Percentiles rank a stretch among this genome's conserved stretches.
Evolutionary conservation across 2,329 filamentous ascomycete genomes (phyloP).

Genomic region (Arthrobotrys conoides): DNA sequence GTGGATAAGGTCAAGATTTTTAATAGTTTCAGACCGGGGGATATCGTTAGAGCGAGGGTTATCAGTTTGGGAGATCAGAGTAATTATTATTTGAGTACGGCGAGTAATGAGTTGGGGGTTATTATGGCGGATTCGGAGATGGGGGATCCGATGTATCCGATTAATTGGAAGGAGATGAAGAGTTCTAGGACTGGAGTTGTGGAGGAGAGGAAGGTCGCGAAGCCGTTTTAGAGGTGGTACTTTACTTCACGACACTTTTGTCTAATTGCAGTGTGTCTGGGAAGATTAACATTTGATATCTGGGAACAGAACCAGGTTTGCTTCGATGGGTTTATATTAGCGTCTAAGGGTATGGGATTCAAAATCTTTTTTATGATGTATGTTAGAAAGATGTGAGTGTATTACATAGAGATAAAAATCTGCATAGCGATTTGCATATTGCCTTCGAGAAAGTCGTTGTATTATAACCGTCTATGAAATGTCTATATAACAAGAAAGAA

Average conservation of each 20-base stretch:
- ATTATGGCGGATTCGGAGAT: conserved; percentile 84
- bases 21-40: conserved; percentile 91
- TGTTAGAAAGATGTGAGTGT: background rate
- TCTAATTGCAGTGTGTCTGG: too few relatives aligned
- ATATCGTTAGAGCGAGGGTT: conserved; percentile 88
- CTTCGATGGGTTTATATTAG: background rate
- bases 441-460: conserved; percentile 25
- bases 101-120: conserved; percentile 90
- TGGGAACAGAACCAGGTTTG: too few relatives aligned
- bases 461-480: conserved; percentile 58
- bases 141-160: conserved; percentile 90
- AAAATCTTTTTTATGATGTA: background rate
- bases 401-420: background rate
- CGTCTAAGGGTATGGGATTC: conserved; percentile 4
- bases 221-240: conserved; percentile 72
- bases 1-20: conserved; percentile 94
- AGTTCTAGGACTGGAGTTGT: conserved; percentile 82
- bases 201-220: conserved; percentile 92
- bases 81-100: conserved; percentile 95
- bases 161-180: conserved; percentile 95
- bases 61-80: conserved; percentile 89
- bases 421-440: conserved; percentile 38
- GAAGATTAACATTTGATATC: too few relatives aligned
- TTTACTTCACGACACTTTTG: too few relatives aligned
- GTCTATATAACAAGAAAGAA: conserved; percentile 31